Base-by-base conservation (phyloP, 495 filamentous ascomycete genomes). In the Haplographium delicatum region DNA sequence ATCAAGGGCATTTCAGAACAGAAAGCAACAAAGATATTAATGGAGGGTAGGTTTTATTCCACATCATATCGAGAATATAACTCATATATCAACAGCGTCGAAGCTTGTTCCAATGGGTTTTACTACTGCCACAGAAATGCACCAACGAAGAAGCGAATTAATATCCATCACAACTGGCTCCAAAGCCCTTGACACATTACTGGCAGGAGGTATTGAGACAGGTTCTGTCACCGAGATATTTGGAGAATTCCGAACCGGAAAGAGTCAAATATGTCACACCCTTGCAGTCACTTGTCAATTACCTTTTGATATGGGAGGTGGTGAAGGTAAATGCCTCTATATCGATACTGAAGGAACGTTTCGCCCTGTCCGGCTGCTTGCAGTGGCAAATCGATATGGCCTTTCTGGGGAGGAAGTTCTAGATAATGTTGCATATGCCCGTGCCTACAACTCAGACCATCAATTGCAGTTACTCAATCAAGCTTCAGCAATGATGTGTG, bases 61-160 rank as follows among this genome's bases (percentile, higher is more conserved):
- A n/a, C 24, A 42, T 41, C 13, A 11, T 15, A 4, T 46, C 7
- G 7, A 13, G 20, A 38, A 28, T n/a, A 49, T 57, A 58, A 60
- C 44, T 50, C 11, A 58, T 8, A 44, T 4, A 10, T 31, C 4
- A 16, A 50, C 58, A 94, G 93, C 91, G 20, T 88, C 89, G 13
- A 97, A 96, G 66, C 77, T 96, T 31, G 93, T 98, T 0, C 93
- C 93, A 0, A 95, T 98, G 89, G 93, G 93, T 8, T 98, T 98
- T 63, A 98, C 93, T 5, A 98, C 93, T 0, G 93, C 93, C n/a
- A 98, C 93, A 0, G 93, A 98, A 70, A 98, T 98, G 94, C 93
- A 98, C 60, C 88, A 88, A 39, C 83, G 93, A 50, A 82, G 93
- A 64, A 95, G 88, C 64, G 93, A 97, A 64, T 76, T 98, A 43